Base-by-base conservation (phyloP, 768 basidiomycete genomes). In the Heimioporus sp. region DNA sequence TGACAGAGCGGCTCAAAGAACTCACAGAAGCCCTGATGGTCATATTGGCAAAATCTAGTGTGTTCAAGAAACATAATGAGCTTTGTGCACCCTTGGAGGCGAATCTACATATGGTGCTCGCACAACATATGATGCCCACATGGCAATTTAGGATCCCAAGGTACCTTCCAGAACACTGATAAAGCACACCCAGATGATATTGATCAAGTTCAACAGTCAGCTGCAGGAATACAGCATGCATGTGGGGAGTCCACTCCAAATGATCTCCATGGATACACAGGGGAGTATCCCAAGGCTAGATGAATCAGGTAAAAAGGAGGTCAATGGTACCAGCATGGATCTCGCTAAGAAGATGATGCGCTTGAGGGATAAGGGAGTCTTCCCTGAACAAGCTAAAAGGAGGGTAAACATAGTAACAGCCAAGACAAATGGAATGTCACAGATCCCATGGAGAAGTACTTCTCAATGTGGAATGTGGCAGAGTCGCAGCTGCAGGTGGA, bases 31-130 rank as follows among this genome's bases (percentile, higher is more conserved):
- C 95, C 2, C 74, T 98, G 49, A 85, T 88, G 4, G 81, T 98
- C 63, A 76, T 98, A 48, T 95, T 93, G 16, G 90, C 96, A 52
- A 94, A 90, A 69, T 96, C 92, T 4, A 90, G 88, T 55, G 95
- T 98, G 32, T 80, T 98, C 52, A 94, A 98, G 73, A 97, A 99
- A 72, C 87, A 95, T 34, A 86, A 89, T 58, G 97, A 98, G 72
- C 80, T 98, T 21, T 83, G 85, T 31, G 79, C 78, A 9, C 75
- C 98, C n/a, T 92, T 98, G 87, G 86, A 93, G 76, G 92, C 88
- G 59, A 48, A 68, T 2, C 10, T 15, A 5, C 11, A 28, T 36
- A 37, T 10, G 10, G 10, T 34, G 45, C 37, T 24, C 39, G 43
- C 30, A 36, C 46, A 48, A 46, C 5, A 51, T 30, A 12, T 13